Evolutionary conservation across 1,284 basidiomycete species (phyloP).

Genomic region (Pterula multifida): DNA sequence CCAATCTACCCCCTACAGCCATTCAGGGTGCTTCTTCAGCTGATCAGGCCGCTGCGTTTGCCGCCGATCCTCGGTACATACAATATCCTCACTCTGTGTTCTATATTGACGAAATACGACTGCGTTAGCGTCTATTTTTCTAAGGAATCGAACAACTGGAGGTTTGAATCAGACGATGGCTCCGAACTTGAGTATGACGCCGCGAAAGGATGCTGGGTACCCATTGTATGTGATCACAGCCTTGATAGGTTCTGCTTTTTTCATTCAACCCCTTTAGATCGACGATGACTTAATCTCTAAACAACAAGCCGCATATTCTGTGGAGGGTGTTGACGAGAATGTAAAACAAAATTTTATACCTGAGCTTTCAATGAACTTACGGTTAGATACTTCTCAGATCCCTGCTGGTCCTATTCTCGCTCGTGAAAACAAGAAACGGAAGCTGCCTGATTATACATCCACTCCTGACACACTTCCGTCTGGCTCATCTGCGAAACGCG

Average conservation of each 20-base stretch:
- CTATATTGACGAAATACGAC: background rate
- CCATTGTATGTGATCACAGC: slow-evolving; percentile 47
- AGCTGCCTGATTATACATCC: slow-evolving; percentile 65
- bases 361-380: slow-evolving; percentile 12
- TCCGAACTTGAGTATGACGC: slow-evolving; percentile 83
- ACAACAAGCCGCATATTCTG: slow-evolving; percentile 88
- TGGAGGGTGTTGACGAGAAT: slow-evolving; percentile 84
- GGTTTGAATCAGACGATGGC: slow-evolving; percentile 82
- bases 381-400: slow-evolving; percentile 33
- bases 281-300: slow-evolving; percentile 74
- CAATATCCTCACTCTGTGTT: background rate
- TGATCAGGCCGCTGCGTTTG: slow-evolving; percentile 55
- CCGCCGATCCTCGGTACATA: slow-evolving; percentile 54
- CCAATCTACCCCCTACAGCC: slow-evolving; percentile 31
- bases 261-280: slow-evolving; percentile 30
- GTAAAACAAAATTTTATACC: slow-evolving; percentile 30
- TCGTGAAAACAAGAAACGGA: slow-evolving; percentile 73
- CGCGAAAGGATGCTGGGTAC: slow-evolving; percentile 66
- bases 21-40: slow-evolving; percentile 38
- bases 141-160: slow-evolving; percentile 68
- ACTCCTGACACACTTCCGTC: slow-evolving; percentile 31
- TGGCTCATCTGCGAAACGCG: slow-evolving; percentile 52
- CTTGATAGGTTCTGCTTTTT: slow-evolving; percentile 3
- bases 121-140: slow-evolving; percentile 57
- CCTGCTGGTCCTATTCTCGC: slow-evolving; percentile 76